Evolutionary conservation across 345 rosid genomes (phyloP).

Genomic region (Linum trigynum): DNA sequence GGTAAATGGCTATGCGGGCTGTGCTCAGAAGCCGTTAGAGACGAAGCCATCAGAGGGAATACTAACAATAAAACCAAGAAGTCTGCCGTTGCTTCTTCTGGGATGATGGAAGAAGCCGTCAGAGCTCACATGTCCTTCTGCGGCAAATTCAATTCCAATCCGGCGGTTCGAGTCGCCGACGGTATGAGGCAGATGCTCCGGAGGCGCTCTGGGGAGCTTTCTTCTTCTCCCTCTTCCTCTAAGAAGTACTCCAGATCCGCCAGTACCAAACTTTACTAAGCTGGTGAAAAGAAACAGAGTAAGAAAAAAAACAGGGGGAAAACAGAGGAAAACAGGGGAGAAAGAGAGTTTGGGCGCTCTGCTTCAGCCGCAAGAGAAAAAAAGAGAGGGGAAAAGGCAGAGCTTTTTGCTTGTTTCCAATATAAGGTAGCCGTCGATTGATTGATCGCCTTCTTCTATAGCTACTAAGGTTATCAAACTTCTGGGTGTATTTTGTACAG

Average conservation of each 20-base stretch:
- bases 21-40: slow-evolving; percentile 86
- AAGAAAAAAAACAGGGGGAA: not conserved
- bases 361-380: too few relatives aligned
- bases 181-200: slow-evolving; percentile 96
- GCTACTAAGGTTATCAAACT: not conserved
- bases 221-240: slow-evolving; percentile 38
- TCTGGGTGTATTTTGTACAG: not conserved
- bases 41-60: slow-evolving; percentile 50
- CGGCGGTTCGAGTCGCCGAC: slow-evolving; percentile 82
- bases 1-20: slow-evolving; percentile 97
- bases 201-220: slow-evolving; percentile 61
- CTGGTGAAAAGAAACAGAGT: not conserved
- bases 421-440: not conserved
- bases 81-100: slow-evolving; percentile 9
- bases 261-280: slow-evolving; percentile 20
- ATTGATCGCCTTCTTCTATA: too few relatives aligned
- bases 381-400: not conserved
- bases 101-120: slow-evolving; percentile 65
- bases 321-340: not conserved
- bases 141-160: slow-evolving; percentile 72
- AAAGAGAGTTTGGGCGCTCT: not conserved
- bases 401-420: not conserved
- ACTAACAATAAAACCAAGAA: slow-evolving; percentile 8
- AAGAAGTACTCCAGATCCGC: slow-evolving; percentile 68
- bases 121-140: slow-evolving; percentile 90